Percentiles rank a stretch among this genome's conserved stretches.
phyloP scores from a whole-genome alignment of 2,329 filamentous ascomycete species.

The Dothideomycetes sp. region DNA sequence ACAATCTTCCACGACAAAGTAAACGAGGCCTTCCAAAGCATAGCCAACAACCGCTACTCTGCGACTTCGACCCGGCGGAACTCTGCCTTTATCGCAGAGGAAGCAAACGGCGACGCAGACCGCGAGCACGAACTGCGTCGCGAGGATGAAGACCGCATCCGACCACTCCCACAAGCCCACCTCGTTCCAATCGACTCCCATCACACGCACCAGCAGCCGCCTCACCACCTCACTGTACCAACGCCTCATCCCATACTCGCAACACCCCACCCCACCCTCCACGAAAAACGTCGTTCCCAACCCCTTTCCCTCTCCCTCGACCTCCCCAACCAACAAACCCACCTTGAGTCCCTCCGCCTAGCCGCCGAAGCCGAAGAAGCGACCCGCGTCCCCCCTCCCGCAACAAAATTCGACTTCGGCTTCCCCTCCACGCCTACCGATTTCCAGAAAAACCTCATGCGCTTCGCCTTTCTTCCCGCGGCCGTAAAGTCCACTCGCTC shows the following conservation, averaged over 20 bases:
- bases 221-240: slow-evolving; percentile 10
- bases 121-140: slow-evolving; percentile 66
- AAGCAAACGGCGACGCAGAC: slow-evolving; percentile 69
- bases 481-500: slow-evolving; percentile 41
- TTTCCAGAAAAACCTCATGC: slow-evolving; percentile 81
- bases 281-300: slow-evolving; percentile 30
- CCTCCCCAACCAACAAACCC: slow-evolving; percentile 19
- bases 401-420: slow-evolving; percentile 41
- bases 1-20: slow-evolving; percentile 75
- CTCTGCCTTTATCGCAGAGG: slow-evolving; percentile 70
- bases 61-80: slow-evolving; percentile 47
- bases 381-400: slow-evolving; percentile 11
- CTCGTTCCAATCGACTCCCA: slow-evolving; percentile 21
- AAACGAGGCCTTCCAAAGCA: slow-evolving; percentile 76
- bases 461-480: slow-evolving; percentile 67
- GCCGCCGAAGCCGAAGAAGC: slow-evolving; percentile 3
- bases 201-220: too few species aligned
- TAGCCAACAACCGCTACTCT: slow-evolving; percentile 58
- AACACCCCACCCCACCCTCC: slow-evolving; percentile 21
- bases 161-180: slow-evolving; percentile 58
- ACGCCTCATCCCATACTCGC: slow-evolving; percentile 40
- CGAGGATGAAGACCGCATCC: slow-evolving; percentile 77
- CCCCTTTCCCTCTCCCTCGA: slow-evolving; percentile 27
- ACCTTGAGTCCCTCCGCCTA: slow-evolving; percentile 25
- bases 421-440: slow-evolving; percentile 77